Percentiles rank a stretch among this genome's conserved stretches.
Evolutionary conservation across 768 basidiomycete species (phyloP).

Genomic region (Termitomyces sp.): DNA sequence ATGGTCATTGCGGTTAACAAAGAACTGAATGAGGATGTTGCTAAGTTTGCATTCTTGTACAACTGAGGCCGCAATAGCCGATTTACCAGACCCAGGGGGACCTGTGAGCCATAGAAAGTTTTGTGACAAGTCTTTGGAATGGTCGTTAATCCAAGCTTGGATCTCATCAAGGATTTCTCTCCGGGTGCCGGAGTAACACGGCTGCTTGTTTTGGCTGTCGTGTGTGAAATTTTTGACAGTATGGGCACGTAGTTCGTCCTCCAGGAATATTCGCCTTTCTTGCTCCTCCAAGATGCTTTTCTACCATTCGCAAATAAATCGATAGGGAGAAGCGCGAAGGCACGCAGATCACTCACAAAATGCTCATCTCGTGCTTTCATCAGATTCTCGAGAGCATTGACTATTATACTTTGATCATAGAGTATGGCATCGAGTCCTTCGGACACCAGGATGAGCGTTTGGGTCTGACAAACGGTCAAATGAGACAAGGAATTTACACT

Average conservation of each 20-base stretch:
- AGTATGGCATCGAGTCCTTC: constrained; percentile 4
- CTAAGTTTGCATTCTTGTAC: constrained; percentile 3
- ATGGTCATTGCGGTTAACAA: constrained; percentile 13
- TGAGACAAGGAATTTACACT: not conserved
- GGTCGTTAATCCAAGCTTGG: not conserved
- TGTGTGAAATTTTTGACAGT: not conserved
- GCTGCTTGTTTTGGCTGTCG: not conserved
- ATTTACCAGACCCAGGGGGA: constrained; percentile 8
- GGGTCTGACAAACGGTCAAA: not conserved
- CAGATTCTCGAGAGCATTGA: constrained; percentile 5
- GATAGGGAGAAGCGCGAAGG: too few relatives aligned
- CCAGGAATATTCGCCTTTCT: too few relatives aligned
- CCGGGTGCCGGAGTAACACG: not conserved
- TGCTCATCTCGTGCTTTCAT: too few relatives aligned
- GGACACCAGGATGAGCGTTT: not conserved
- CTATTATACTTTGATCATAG: not conserved
- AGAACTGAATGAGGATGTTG: constrained; percentile 4
- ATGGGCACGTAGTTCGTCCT: too few relatives aligned
- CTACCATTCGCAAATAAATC: too few relatives aligned
- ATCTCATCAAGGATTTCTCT: not conserved
- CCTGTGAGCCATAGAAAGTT: constrained; percentile 14
- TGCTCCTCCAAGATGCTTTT: too few relatives aligned
- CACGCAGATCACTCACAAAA: too few relatives aligned
- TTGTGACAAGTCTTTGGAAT: not conserved
- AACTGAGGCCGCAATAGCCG: constrained; percentile 12